Conservation (phyloP, 1,139 yeast species). For the Torulaspora pretoriensis region DNA sequence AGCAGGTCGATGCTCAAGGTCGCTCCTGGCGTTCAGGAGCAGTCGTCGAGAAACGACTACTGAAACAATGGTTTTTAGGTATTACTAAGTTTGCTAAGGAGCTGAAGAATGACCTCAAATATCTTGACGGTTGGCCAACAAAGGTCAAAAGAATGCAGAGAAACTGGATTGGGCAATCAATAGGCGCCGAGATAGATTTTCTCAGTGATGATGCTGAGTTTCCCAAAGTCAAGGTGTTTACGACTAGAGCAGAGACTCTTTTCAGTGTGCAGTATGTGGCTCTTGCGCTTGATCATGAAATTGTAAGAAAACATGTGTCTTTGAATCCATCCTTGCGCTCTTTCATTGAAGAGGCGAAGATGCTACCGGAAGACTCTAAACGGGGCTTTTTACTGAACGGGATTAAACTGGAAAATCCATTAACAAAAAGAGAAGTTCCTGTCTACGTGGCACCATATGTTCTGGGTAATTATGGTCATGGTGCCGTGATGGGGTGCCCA, state of each 20-base stretch:
- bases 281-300: constrained; percentile 64
- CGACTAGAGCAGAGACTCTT: constrained; percentile 87
- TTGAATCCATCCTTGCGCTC: constrained; percentile 41
- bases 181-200: constrained; percentile 69
- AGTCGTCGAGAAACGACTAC: constrained; percentile 68
- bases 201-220: constrained; percentile 20
- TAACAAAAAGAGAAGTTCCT: constrained; percentile 52
- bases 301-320: constrained; percentile 42
- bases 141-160: constrained; percentile 86
- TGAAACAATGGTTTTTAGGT: constrained; percentile 91
- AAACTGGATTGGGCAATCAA: constrained; percentile 89
- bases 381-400: constrained; percentile 54
- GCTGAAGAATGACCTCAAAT: constrained; percentile 57
- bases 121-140: constrained; percentile 73
- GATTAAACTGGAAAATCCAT: constrained; percentile 57
- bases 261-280: constrained; percentile 82
- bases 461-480: constrained; percentile 73
- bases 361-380: constrained; percentile 50
- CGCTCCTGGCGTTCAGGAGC: constrained; percentile 98
- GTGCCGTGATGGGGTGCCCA: constrained; percentile 98
- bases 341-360: constrained; percentile 44
- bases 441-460: constrained; percentile 91
- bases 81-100: constrained; percentile 76
- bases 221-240: constrained; percentile 52
- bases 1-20: constrained; percentile 89